Evolutionary conservation across 139 green algal species (phyloP).

Genomic region (Chlorella vulgaris): DNA sequence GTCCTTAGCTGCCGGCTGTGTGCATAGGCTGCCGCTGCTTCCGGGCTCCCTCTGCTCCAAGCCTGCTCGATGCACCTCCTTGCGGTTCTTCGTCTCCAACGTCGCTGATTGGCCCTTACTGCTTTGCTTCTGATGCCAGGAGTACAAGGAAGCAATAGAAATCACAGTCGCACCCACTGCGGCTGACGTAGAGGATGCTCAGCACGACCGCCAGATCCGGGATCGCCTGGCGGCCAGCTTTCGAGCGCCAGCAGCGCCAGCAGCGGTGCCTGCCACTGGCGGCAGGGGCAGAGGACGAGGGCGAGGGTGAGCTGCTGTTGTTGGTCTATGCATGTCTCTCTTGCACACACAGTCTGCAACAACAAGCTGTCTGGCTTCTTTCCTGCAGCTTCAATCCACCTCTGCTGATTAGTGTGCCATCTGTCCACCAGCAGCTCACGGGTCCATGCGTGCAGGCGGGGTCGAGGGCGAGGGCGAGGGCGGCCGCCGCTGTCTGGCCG

Average conservation of each 20-base stretch:
- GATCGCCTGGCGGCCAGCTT: conserved; percentile 29
- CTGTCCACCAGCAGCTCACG: background rate
- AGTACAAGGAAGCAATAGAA: conserved; percentile 45
- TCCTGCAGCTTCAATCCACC: background rate
- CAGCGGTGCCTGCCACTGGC: background rate
- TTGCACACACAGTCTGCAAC: too few species aligned
- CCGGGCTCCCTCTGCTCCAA: too few species aligned
- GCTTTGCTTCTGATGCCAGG: conserved; percentile 24
- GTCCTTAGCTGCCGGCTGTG: too few species aligned
- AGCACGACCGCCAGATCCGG: conserved; percentile 32
- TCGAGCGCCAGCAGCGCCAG: background rate
- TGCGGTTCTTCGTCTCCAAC: too few species aligned
- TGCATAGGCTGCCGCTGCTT: too few species aligned
- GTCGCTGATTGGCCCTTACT: too few species aligned
- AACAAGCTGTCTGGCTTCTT: too few species aligned
- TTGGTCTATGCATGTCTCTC: too few species aligned
- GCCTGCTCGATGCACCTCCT: too few species aligned
- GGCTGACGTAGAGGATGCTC: conserved; percentile 17
- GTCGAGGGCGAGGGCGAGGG: background rate
- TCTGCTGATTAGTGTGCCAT: background rate
- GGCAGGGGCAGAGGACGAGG: conserved; percentile 8
- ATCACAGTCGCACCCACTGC: background rate
- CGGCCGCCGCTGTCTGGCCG: background rate
- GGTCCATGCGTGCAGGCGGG: background rate
- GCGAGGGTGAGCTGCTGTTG: background rate